Percentiles rank a stretch among this genome's conserved stretches.
phyloP scores from a whole-genome alignment of 208 protist species.

The Trypanosoma conorhini region DNA sequence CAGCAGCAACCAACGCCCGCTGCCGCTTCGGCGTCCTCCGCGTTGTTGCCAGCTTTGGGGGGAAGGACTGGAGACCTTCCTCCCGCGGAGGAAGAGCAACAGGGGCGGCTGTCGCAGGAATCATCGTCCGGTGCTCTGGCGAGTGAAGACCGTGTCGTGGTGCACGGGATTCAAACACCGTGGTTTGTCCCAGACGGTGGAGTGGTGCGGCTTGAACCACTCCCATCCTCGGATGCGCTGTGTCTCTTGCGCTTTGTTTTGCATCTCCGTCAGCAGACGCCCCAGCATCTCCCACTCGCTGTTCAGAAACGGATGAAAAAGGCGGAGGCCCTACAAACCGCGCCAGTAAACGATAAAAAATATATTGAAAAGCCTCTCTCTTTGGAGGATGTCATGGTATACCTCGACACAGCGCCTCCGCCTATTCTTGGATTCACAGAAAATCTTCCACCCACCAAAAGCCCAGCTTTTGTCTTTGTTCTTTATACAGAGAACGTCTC shows the following conservation, averaged over 20 bases:
- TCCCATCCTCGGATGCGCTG: constrained; percentile 45
- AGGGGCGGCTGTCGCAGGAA: neutral
- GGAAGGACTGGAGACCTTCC: neutral
- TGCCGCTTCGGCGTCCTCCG: neutral
- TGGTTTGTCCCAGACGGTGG: constrained; percentile 63
- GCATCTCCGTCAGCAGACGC: constrained; percentile 55
- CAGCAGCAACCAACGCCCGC: neutral
- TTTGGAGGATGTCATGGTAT: constrained; percentile 53
- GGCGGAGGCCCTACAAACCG: neutral
- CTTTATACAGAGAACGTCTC: constrained; percentile 85
- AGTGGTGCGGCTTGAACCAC: constrained; percentile 48
- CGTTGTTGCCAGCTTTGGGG: neutral
- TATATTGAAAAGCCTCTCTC: constrained; percentile 27
- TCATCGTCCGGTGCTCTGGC: neutral
- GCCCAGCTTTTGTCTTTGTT: constrained; percentile 77
- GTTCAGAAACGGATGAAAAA: constrained; percentile 22
- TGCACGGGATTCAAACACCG: constrained; percentile 31
- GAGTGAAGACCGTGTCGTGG: constrained; percentile 13
- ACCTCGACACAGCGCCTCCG: constrained; percentile 68
- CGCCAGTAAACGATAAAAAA: neutral
- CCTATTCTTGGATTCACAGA: constrained; percentile 77
- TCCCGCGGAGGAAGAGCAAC: neutral
- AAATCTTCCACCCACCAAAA: constrained; percentile 28
- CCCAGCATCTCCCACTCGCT: constrained; percentile 32
- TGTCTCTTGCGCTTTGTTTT: constrained; percentile 61